Base-by-base conservation (phyloP, 495 filamentous ascomycete species). In the Aspergillus mulundensis region DNA sequence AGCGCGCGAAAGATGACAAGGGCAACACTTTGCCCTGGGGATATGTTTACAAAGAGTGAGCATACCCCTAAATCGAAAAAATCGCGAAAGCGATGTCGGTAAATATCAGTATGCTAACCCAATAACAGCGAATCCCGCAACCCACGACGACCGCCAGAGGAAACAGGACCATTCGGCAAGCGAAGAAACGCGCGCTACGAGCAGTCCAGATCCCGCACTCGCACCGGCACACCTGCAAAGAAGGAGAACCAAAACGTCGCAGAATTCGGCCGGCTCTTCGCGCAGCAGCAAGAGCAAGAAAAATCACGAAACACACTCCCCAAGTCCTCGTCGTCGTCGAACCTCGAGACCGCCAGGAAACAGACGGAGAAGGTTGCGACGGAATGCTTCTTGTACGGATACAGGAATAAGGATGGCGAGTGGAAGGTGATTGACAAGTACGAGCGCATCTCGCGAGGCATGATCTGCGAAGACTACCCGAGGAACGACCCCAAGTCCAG, bases 381-480 rank as follows among this genome's bases (percentile, higher is more conserved):
- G 18, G 89, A 95, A 68, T 83, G 92, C 54, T 84, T 95, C 23
- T 75, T 96, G 21, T 86, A 89, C 57, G 91, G 91, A n/a, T 95
- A 89, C 70, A 81, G 84, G 32, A 77, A 78, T 34, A 78, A 85
- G 42, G 75, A 80, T 36, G 76, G 80, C 24, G 88, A 94, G 71
- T 95, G 90, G 77, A 88, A 90, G 28, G 90, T 89, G 21, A 87
- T 96, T 58, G 84, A 86, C 63, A 85, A 87, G 65, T 96, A 86
- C 69, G 91, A 96, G 75, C 78, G 84, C 46, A 84, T 91, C 40
- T 80, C 78, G 8, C 67, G 72, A 45, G 91, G 91, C 36, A 72
- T 84, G 53, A 91, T 96, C 65, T 93, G 89, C 68, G 91, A 96
- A 72, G 90, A 95, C 68, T 96, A 96, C 69, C 82, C 88, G 5